Evolutionary conservation across 75 land plant genomes (phyloP).

Genomic region (Sequoia sempervirens): DNA sequence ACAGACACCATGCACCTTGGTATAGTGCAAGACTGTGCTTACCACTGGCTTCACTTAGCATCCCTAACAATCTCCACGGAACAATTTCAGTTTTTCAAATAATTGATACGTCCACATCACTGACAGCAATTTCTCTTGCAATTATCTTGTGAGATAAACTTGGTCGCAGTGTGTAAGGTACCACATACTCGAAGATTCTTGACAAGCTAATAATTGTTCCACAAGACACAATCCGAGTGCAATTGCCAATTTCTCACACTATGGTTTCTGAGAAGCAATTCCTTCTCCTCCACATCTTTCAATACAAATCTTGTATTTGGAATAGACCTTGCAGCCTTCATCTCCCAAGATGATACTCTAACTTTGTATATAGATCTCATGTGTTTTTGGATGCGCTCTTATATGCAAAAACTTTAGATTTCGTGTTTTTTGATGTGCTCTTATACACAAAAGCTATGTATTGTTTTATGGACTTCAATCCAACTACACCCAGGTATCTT

Average conservation of each 20-base stretch:
- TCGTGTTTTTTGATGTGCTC: background rate
- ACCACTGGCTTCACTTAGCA: background rate
- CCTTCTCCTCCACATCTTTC: background rate
- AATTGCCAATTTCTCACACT: background rate
- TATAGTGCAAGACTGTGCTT: background rate
- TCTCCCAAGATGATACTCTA: background rate
- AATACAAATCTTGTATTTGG: background rate
- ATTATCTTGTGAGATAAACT: background rate
- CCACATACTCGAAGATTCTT: background rate
- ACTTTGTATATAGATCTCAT: background rate
- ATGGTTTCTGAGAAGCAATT: background rate
- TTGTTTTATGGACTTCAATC: slow-evolving; percentile 1
- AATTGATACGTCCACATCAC: background rate
- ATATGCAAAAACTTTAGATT: background rate
- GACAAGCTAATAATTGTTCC: background rate
- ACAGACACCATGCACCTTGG: background rate
- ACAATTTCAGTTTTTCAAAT: background rate
- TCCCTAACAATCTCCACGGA: background rate
- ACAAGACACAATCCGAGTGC: background rate
- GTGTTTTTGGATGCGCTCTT: background rate
- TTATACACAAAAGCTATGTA: background rate
- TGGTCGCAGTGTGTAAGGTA: background rate
- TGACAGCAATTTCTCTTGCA: background rate
- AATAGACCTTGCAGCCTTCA: background rate
- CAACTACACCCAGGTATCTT: background rate